These are phyloP conservation scores for Ophiobolus disseminans DNA, from an alignment of 2,329 filamentous ascomycete species.

Conservation along the genomic window DNA sequence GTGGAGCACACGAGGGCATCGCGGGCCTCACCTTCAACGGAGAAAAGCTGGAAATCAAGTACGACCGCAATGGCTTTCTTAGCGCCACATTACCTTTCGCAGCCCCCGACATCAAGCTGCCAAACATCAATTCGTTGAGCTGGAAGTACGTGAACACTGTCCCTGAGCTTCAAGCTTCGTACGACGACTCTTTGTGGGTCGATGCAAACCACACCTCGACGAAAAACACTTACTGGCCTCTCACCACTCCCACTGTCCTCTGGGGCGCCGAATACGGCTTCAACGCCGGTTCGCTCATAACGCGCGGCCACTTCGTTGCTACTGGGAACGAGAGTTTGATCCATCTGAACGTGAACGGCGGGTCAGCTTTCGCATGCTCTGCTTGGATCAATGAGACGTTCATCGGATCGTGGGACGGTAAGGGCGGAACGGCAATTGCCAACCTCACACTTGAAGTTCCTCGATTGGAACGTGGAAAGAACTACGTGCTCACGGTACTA, in stretches of 20 bases:
- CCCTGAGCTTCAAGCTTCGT: conserved; percentile 68
- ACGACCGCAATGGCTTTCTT: conserved; percentile 57
- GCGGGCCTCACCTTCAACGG: conserved; percentile 66
- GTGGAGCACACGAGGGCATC: conserved; percentile 59
- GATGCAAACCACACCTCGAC: conserved; percentile 63
- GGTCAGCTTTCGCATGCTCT: conserved; percentile 68
- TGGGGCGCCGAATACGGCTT: conserved; percentile 76
- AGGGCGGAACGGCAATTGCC: conserved; percentile 54
- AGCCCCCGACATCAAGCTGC: conserved; percentile 60
- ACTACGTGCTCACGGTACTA: conserved; percentile 70
- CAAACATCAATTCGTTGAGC: conserved; percentile 61
- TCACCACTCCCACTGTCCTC: conserved; percentile 56
- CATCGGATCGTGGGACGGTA: conserved; percentile 68
- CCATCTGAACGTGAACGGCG: conserved; percentile 66
- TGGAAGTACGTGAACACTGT: conserved; percentile 75
- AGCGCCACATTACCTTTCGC: conserved; percentile 59
- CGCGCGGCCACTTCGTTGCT: conserved; percentile 71
- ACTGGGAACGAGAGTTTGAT: conserved; percentile 65
- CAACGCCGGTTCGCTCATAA: conserved; percentile 70
- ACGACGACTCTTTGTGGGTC: conserved; percentile 73
- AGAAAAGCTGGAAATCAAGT: conserved; percentile 45
- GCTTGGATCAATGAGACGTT: conserved; percentile 70
- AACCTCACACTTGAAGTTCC: conserved; percentile 65
- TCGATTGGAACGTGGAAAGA: conserved; percentile 56
- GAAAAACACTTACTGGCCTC: conserved; percentile 57